Base-by-base conservation (phyloP, 768 basidiomycete species). In the Daedalea quercina region DNA sequence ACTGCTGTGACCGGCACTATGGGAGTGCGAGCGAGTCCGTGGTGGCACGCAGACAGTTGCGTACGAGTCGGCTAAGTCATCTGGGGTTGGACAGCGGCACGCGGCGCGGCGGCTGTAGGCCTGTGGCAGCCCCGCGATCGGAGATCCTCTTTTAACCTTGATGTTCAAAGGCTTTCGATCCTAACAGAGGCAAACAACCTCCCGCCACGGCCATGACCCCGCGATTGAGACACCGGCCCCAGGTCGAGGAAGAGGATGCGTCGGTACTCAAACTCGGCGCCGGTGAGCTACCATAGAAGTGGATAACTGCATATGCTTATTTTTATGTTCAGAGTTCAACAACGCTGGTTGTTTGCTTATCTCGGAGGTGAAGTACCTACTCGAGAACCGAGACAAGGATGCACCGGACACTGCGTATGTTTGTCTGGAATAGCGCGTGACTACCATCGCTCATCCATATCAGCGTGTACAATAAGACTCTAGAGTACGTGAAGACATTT, bases 401-500 rank as follows among this genome's bases (percentile, higher is more conserved):
- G 87, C 87, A 1, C 90, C 90, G 8, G 90, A 91, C 63, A 92
- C 90, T 52, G 80, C 84, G 92, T 92, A 64, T 54, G 85, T 73
- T 3, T 20, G 2, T 12, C 2, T 22, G 13, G 47, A 19, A 22
- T 33, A 3, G 13, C 19, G 23, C 17, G 7, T 4, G 20, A 15
- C 11, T 34, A 54, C n/a, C 2, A 47, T 19, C 19, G n/a, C n/a
- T 1, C n/a, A 33, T 34, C 12, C 23, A 22, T 12, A 37, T 50
- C 15, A 94, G 91, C 25, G 91, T 95, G 12, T 95, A 91, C 69
- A 93, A 92, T 69, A 94, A 94, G 67, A 93, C 93, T 0, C 72
- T 90, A 40, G 90, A 93, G 61, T 94, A 94, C 63, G 92, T 94
- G 57, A 87, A 88, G 67, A 89, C 85, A 8, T 94, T 95, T 65